These are phyloP conservation scores for Diaporthe amygdali DNA, from an alignment of 2,329 filamentous ascomycete genomes.

Conservation along the genomic window DNA sequence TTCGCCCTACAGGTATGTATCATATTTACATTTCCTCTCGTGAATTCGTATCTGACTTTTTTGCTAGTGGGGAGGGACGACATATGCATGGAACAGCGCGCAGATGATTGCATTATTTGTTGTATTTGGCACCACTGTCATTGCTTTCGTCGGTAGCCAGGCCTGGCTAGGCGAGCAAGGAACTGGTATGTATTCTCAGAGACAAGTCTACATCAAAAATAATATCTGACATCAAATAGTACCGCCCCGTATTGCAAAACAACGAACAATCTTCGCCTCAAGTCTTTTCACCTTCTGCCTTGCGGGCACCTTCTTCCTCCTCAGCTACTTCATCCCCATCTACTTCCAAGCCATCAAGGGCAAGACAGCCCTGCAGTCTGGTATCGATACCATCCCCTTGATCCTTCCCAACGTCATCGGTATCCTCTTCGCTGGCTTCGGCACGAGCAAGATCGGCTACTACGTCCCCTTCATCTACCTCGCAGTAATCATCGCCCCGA, in stretches of 20 bases:
- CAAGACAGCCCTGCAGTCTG: not conserved
- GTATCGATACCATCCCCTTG: not conserved
- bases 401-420: not conserved
- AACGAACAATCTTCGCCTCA: not conserved
- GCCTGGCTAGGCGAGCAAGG: no score
- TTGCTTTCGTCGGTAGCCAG: no score
- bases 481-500: not conserved
- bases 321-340: not conserved
- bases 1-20: not conserved
- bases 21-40: not conserved
- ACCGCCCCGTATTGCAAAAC: no score
- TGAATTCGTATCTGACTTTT: not conserved
- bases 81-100: no score
- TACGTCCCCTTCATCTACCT: not conserved
- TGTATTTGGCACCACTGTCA: no score
- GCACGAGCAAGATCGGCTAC: not conserved
- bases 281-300: not conserved
- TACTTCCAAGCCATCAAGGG: not conserved
- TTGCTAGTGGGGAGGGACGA: no score
- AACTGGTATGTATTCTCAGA: no score
- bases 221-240: no score
- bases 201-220: no score
- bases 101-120: no score
- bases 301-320: not conserved
- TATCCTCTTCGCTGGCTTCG: not conserved